These are phyloP conservation scores for Exophiala alcalophila DNA, from an alignment of 2,329 filamentous ascomycete species.

Conservation along the genomic window DNA sequence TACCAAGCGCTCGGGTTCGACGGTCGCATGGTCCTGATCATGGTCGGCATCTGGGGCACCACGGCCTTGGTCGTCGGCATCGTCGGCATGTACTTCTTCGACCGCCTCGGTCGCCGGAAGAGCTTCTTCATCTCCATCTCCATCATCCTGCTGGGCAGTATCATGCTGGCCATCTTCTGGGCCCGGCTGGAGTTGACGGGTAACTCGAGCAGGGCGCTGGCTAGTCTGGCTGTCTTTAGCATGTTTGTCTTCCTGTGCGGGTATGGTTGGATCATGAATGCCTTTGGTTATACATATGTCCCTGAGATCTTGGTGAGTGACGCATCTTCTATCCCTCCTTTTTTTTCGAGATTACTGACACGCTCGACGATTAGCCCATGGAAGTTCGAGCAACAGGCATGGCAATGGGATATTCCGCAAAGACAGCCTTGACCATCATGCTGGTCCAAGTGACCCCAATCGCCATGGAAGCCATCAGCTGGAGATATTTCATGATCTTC, in stretches of 20 bases:
- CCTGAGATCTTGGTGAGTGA: conserved; percentile 11
- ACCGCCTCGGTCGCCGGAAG: neutral
- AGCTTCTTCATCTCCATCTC: neutral
- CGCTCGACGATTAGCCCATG: no score
- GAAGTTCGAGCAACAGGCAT: neutral
- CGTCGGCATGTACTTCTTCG: neutral
- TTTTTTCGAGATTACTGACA: no score
- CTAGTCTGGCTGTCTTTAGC: conserved; percentile 1
- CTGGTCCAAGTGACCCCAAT: conserved; percentile 1
- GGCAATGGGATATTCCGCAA: neutral
- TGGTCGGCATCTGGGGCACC: conserved; percentile 2
- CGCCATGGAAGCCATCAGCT: conserved; percentile 8
- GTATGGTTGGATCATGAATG: neutral
- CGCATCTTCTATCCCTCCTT: neutral
- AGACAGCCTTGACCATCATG: neutral
- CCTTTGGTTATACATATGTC: neutral
- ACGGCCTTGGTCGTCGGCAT: neutral
- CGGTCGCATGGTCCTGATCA: neutral
- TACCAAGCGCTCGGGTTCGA: neutral
- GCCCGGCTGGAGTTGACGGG: neutral
- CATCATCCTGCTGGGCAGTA: neutral
- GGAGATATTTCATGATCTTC: conserved; percentile 13
- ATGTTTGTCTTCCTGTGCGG: conserved; percentile 7
- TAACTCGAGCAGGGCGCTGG: conserved; percentile 3
- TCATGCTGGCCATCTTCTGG: conserved; percentile 1